These are phyloP conservation scores for Aspergillus panamensis DNA, from an alignment of 495 filamentous ascomycete species.

Conservation along the genomic window DNA sequence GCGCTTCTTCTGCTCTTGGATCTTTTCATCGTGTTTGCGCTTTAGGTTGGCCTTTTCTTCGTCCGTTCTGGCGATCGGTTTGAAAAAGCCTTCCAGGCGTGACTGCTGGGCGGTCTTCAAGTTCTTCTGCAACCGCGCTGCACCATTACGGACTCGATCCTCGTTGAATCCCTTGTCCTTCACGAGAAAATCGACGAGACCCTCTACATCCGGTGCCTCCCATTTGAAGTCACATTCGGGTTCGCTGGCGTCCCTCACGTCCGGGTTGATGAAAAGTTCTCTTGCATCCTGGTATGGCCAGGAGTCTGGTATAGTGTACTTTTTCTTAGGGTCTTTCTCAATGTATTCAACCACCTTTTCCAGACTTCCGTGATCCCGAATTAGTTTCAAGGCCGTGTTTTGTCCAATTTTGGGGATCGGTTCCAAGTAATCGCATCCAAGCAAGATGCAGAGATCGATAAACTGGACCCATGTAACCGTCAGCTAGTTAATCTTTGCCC, in stretches of 20 bases:
- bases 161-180: conserved; percentile 95
- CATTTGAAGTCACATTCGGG: conserved; percentile 95
- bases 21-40: conserved; percentile 88
- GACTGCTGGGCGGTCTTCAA: conserved; percentile 85
- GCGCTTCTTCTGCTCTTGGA: conserved; percentile 88
- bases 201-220: conserved; percentile 88
- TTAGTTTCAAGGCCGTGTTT: conserved; percentile 84
- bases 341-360: conserved; percentile 82
- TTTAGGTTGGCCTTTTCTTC: conserved; percentile 79
- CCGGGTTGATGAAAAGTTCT: conserved; percentile 83
- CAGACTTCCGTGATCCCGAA: conserved; percentile 81
- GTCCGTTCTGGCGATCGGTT: conserved; percentile 82
- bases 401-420: conserved; percentile 93
- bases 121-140: conserved; percentile 75
- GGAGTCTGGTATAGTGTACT: conserved; percentile 80
- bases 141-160: conserved; percentile 79
- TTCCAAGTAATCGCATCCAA: conserved; percentile 97
- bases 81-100: conserved; percentile 96
- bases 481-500: not conserved
- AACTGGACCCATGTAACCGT: conserved; percentile 54
- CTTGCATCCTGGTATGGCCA: conserved; percentile 94
- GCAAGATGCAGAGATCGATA: conserved; percentile 94
- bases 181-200: conserved; percentile 82
- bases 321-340: conserved; percentile 68
- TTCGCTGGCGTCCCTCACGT: conserved; percentile 80